Evolutionary conservation across 1,284 basidiomycete species (phyloP).

Genomic region (Rhodotorula glutinis): DNA sequence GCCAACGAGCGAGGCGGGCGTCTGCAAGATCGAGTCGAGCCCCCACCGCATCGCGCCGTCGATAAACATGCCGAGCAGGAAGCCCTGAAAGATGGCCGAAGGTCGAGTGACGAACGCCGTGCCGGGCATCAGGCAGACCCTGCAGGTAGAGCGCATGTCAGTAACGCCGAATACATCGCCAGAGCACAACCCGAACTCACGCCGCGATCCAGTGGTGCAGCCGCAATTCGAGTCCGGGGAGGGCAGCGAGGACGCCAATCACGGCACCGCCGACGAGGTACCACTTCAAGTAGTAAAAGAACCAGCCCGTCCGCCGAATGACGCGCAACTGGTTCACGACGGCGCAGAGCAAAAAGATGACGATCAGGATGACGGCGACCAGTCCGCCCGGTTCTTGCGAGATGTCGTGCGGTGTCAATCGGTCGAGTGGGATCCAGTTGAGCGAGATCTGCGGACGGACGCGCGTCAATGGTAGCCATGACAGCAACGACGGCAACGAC

Average conservation of each 20-base stretch:
- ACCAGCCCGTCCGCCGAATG: slow-evolving; percentile 75
- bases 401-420: slow-evolving; percentile 69
- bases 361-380: slow-evolving; percentile 64
- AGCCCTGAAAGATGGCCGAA: slow-evolving; percentile 73
- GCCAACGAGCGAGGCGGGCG: slow-evolving; percentile 66
- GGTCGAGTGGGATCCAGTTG: slow-evolving; percentile 64
- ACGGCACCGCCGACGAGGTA: slow-evolving; percentile 60
- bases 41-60: slow-evolving; percentile 60
- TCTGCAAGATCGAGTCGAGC: slow-evolving; percentile 75
- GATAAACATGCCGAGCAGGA: slow-evolving; percentile 73
- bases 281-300: slow-evolving; percentile 54
- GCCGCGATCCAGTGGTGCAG: slow-evolving; percentile 40
- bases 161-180: slow-evolving; percentile 55
- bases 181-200: slow-evolving; percentile 2
- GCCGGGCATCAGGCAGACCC: slow-evolving; percentile 69
- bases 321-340: slow-evolving; percentile 75
- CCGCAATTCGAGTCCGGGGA: slow-evolving; percentile 57
- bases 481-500: no score
- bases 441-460: slow-evolving; percentile 46
- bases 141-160: slow-evolving; percentile 58
- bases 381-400: slow-evolving; percentile 66
- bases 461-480: no score
- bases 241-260: slow-evolving; percentile 62
- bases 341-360: slow-evolving; percentile 59
- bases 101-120: slow-evolving; percentile 76